A percentile compares a stretch with the other conserved stretches of the same genome.
Evolutionary conservation across 352 stramenopile species (phyloP).

Genomic region (Pilasporangium apinafurcum): DNA sequence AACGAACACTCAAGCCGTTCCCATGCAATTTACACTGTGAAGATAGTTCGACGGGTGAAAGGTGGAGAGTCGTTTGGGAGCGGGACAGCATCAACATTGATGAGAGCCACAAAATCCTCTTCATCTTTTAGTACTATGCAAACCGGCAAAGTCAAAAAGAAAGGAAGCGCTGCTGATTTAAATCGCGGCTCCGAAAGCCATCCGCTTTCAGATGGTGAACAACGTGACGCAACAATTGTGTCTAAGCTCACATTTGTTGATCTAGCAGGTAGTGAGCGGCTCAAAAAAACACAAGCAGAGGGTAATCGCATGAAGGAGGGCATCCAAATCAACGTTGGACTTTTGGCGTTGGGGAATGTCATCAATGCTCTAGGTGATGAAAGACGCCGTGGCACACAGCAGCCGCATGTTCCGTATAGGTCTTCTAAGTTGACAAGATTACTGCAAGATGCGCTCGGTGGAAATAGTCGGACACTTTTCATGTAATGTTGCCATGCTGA

Average conservation of each 20-base stretch:
- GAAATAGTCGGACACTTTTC: slow-evolving; percentile 86
- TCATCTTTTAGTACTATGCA: not conserved
- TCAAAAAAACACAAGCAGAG: slow-evolving; percentile 83
- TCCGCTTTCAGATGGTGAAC: slow-evolving; percentile 4
- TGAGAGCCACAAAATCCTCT: slow-evolving; percentile 1
- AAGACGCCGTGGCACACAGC: slow-evolving; percentile 26
- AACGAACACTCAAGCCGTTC: slow-evolving; percentile 86
- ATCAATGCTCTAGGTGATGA: slow-evolving; percentile 85
- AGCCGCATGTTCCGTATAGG: slow-evolving; percentile 72
- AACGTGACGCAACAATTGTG: slow-evolving; percentile 35
- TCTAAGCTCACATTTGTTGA: slow-evolving; percentile 88
- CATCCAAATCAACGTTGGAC: slow-evolving; percentile 85
- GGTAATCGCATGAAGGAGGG: slow-evolving; percentile 85
- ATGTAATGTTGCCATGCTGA: slow-evolving; percentile 41
- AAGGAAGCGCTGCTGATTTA: slow-evolving; percentile 11
- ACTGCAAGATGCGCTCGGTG: slow-evolving; percentile 79
- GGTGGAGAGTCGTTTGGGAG: slow-evolving; percentile 13
- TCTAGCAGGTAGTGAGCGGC: slow-evolving; percentile 76
- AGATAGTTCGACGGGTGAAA: slow-evolving; percentile 54
- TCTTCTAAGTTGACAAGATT: slow-evolving; percentile 79
- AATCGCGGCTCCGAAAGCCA: slow-evolving; percentile 3
- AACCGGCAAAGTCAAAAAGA: not conserved
- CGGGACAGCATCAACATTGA: not conserved
- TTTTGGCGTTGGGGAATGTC: slow-evolving; percentile 81
- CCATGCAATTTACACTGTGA: slow-evolving; percentile 84